Evolutionary conservation across 2,329 filamentous ascomycete genomes (phyloP), one percentile per base, ranked within the genome.

Genomic region (Magnaporthales sp.): DNA sequence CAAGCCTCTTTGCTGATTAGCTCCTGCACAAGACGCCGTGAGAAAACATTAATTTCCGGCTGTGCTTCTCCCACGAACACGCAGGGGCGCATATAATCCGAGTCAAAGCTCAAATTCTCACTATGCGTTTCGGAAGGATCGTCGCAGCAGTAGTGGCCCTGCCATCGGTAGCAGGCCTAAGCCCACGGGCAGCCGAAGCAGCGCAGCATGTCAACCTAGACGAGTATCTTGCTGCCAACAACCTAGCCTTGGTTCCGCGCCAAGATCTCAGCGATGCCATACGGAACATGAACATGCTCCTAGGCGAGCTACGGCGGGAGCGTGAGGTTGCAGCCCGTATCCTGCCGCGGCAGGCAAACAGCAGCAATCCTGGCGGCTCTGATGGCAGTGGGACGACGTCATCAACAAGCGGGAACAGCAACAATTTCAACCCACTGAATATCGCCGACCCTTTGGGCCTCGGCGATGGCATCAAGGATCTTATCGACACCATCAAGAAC

Each of bases 181-280:
- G 54, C 22, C 54, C 54, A 9, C 54, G 26, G 54, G 22, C 54
- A 4, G 54, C 22, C 4, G 54, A 13, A 13, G 54, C 54, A 26
- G 11, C 38, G 38, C 54, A 58, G 26, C 22, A 58, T 10, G 54
- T 58, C 54, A 58, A 26, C 22, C 76, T 81, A 26, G 78, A 79
- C 26, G 77, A 77, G 61, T 70, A 79, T 61, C 71, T 81, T 56
- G 76, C 76, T 60, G 81, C 76, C 70, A 78, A 81, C 70, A 80
- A 80, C 66, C 73, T 81, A 32, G 80, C 77, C 30, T 71, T 81
- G 64, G 79, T 81, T 8, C 79, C 80, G 38, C 75, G 78, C n/a
- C 79, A 77, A 62, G 79, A 81, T 66, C 77, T 81, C 66, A 79
- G 79, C n/a, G 79, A 81, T 58, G 78, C 76, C 1, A 68, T 81